Conservation (phyloP, 495 filamentous ascomycete species). For the Podospora australis region DNA sequence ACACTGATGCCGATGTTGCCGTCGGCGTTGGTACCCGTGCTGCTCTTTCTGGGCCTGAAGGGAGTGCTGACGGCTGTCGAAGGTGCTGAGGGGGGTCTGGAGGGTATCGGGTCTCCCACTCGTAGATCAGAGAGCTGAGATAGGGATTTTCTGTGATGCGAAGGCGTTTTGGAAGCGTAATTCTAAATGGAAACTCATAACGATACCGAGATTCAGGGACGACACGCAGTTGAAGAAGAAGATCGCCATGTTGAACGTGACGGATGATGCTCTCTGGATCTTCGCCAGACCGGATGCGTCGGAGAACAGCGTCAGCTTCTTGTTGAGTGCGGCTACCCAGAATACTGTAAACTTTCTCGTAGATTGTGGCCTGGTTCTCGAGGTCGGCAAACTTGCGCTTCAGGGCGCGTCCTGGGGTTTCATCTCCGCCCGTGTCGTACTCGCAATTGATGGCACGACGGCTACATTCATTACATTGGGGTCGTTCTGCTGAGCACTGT, state of each 20-base stretch:
- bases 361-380: conserved; percentile 19
- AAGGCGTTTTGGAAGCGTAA: conserved; percentile 20
- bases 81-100: no score
- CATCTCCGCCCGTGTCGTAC: conserved; percentile 19
- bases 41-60: no score
- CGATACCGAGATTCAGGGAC: conserved; percentile 22
- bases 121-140: conserved; percentile 23
- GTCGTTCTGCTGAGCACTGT: conserved; percentile 24
- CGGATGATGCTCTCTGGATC: conserved; percentile 24
- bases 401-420: conserved; percentile 23
- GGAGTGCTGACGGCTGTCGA: no score
- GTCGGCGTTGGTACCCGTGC: background rate
- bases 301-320: conserved; percentile 22
- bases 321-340: conserved; percentile 20
- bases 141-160: conserved; percentile 21
- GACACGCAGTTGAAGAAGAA: conserved; percentile 25
- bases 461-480: conserved; percentile 19
- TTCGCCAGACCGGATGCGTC: conserved; percentile 23
- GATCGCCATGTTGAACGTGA: conserved; percentile 25
- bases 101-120: conserved; percentile 10
- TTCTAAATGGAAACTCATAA: conserved; percentile 26
- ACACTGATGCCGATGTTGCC: background rate
- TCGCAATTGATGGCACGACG: conserved; percentile 20
- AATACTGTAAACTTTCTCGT: conserved; percentile 21
- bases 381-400: conserved; percentile 23